Conservation (phyloP, 2,329 filamentous ascomycete genomes). For the Neopestalotiopsis clavispora region DNA sequence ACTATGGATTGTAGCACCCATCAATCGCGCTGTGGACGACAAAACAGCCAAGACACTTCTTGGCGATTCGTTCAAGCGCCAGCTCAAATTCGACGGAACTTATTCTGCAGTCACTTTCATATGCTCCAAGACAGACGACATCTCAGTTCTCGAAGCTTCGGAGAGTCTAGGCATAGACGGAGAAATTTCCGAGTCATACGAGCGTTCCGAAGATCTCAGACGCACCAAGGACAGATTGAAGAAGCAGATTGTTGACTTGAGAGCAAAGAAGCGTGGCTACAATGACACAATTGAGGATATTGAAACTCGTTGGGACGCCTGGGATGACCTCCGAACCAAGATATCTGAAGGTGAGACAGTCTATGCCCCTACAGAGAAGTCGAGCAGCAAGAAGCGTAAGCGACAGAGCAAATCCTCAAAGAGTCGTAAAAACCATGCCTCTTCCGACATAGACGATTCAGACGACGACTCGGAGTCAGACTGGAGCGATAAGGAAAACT, state of each 20-base stretch:
- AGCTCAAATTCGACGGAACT: constrained; percentile 63
- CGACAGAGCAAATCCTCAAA: background rate
- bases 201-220: background rate
- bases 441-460: background rate
- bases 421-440: background rate
- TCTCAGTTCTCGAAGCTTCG: constrained; percentile 28
- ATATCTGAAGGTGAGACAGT: background rate
- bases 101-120: constrained; percentile 60
- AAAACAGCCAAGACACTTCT: constrained; percentile 63
- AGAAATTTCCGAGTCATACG: constrained; percentile 23
- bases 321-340: constrained; percentile 1
- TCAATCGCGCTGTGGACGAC: constrained; percentile 64
- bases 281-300: background rate
- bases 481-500: constrained; percentile 7
- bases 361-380: background rate
- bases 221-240: background rate
- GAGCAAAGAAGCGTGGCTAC: background rate
- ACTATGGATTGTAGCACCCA: constrained; percentile 66
- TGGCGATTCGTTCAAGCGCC: constrained; percentile 61
- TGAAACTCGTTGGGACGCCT: background rate
- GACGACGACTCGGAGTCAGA: background rate
- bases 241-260: background rate
- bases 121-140: constrained; percentile 31
- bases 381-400: constrained; percentile 1
- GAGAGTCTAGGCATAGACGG: constrained; percentile 43